Percentiles rank a stretch among this genome's conserved stretches.
Conservation (phyloP, 23 red algal species). For the Gracilariopsis chorda region DNA sequence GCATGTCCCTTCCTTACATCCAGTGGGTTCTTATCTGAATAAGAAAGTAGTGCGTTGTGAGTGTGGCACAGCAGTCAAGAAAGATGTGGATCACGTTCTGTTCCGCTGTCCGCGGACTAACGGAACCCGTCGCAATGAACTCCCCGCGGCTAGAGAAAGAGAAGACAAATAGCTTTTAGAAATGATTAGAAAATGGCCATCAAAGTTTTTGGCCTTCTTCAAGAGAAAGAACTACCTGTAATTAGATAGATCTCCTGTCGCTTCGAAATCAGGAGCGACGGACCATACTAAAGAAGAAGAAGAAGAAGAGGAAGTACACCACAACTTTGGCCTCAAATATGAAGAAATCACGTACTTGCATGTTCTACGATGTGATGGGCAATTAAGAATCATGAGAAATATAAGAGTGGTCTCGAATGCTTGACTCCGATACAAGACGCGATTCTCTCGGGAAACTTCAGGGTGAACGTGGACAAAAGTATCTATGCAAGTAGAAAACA, state of each 20-base stretch:
- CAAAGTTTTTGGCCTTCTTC: not conserved
- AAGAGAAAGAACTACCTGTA: not conserved
- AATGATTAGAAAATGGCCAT: conserved; percentile 17
- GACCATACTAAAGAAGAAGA: conserved; percentile 34
- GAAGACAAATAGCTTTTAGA: not conserved
- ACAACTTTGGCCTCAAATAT: too few relatives aligned
- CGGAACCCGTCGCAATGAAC: not conserved
- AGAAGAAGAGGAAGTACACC: too few relatives aligned
- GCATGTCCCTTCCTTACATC: not conserved
- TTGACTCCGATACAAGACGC: too few relatives aligned
- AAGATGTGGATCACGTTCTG: conserved; percentile 23
- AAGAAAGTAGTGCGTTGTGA: not conserved
- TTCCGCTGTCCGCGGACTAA: not conserved
- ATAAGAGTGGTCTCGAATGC: too few relatives aligned
- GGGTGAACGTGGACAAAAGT: too few relatives aligned
- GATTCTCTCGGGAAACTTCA: too few relatives aligned
- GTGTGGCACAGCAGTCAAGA: not conserved
- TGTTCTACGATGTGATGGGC: too few relatives aligned
- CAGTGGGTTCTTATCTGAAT: not conserved
- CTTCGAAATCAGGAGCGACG: not conserved
- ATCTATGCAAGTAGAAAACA: too few relatives aligned
- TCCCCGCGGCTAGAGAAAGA: not conserved
- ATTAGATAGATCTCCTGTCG: not conserved
- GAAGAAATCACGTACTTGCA: too few relatives aligned
- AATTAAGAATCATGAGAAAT: too few relatives aligned